Percentiles rank a stretch among this genome's conserved stretches.
These are phyloP conservation scores for Onygenales sp. DNA, from an alignment of 2,329 filamentous ascomycete species.

Conservation along the genomic window DNA sequence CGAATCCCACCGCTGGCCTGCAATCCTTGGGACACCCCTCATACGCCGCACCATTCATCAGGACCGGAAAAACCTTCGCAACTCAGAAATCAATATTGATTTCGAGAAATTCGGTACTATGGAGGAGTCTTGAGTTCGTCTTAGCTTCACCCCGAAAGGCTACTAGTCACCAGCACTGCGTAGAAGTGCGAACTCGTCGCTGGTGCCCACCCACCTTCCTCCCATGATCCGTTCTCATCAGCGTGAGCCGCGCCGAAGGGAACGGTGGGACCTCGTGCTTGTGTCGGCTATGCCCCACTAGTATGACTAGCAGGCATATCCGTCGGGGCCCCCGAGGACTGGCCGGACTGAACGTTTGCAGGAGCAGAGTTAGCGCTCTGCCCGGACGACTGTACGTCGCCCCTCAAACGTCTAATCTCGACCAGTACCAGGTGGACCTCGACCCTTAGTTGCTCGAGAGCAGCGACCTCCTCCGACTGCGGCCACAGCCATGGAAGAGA, in stretches of 20 bases:
- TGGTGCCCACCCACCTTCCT: background rate
- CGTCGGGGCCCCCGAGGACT: background rate
- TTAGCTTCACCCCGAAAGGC: background rate
- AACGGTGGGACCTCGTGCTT: background rate
- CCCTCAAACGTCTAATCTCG: background rate
- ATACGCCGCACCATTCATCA: background rate
- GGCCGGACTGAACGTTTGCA: background rate
- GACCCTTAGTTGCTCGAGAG: background rate
- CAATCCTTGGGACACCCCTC: background rate
- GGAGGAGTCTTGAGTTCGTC: background rate
- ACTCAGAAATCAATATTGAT: background rate
- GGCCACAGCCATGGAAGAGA: background rate
- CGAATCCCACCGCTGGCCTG: background rate
- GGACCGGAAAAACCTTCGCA: background rate
- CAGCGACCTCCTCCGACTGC: background rate
- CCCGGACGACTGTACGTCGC: no score
- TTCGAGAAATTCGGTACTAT: background rate
- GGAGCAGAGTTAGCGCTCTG: background rate
- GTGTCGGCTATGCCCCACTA: background rate
- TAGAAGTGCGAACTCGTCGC: background rate
- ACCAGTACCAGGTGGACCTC: background rate
- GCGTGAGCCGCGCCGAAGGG: background rate
- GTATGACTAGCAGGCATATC: background rate
- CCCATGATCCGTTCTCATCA: background rate
- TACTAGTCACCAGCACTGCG: slow-evolving; percentile 2